These are phyloP conservation scores for Sutorius australiensis DNA, from an alignment of 768 basidiomycete species.

Conservation along the genomic window DNA sequence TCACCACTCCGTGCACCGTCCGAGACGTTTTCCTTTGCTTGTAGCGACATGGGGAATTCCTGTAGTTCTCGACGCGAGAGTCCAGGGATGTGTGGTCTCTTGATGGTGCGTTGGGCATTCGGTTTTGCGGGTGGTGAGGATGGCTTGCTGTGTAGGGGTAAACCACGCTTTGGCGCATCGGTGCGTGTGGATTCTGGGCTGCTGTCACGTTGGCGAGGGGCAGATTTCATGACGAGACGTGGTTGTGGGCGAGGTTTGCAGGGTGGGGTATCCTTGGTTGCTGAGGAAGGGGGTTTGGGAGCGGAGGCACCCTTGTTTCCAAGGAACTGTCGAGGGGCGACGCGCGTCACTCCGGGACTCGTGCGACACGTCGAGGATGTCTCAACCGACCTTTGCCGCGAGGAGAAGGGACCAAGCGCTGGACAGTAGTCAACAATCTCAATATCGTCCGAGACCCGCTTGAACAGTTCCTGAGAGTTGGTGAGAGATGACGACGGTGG, in stretches of 20 bases:
- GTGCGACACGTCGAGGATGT: slow-evolving; percentile 1
- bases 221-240: slow-evolving; percentile 2
- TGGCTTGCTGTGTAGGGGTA: slow-evolving; percentile 5
- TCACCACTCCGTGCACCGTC: slow-evolving; percentile 12
- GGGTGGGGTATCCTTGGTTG: neutral
- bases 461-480: slow-evolving; percentile 23
- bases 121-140: slow-evolving; percentile 1
- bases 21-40: slow-evolving; percentile 22
- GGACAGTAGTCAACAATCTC: neutral
- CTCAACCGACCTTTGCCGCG: neutral
- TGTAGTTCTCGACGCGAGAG: slow-evolving; percentile 13
- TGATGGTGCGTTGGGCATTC: neutral
- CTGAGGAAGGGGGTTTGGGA: neutral
- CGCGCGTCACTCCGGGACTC: neutral
- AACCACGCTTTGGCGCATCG: neutral
- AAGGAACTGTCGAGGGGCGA: neutral
- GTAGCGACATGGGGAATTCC: slow-evolving; percentile 23
- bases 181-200: slow-evolving; percentile 20
- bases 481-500: slow-evolving; percentile 22
- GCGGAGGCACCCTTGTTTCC: slow-evolving; percentile 2
- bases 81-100: slow-evolving; percentile 9
- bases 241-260: slow-evolving; percentile 14
- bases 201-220: neutral
- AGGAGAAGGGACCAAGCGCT: neutral
- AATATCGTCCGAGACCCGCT: slow-evolving; percentile 19